phyloP scores from a whole-genome alignment of 2,329 filamentous ascomycete species.

The Fusarium mundagurra region DNA sequence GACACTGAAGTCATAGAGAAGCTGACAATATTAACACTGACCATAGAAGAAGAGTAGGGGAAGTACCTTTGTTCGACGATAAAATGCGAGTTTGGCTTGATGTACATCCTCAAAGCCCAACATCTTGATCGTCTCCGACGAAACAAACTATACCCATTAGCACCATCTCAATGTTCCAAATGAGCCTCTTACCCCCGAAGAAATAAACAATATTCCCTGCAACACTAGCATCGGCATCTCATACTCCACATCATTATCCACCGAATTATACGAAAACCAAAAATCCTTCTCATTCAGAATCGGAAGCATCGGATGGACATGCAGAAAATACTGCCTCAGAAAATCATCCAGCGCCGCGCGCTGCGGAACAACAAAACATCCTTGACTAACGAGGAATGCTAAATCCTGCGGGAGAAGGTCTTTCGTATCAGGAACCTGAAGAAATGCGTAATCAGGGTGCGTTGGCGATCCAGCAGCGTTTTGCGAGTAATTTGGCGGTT shows the following conservation, averaged over 20 bases:
- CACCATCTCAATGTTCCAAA: fast-evolving
- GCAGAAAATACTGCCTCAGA: slow-evolving; percentile 42
- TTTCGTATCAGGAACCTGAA: slow-evolving; percentile 34
- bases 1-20: slow-evolving; percentile 41
- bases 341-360: slow-evolving; percentile 41
- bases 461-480: neutral
- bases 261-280: slow-evolving; percentile 37
- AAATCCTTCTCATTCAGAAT: slow-evolving; percentile 41
- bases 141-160: slow-evolving; percentile 29
- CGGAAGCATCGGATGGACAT: slow-evolving; percentile 45
- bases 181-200: slow-evolving; percentile 21
- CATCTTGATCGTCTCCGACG: slow-evolving; percentile 26
- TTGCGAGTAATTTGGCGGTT: neutral
- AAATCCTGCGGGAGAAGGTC: slow-evolving; percentile 38
- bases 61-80: slow-evolving; percentile 34
- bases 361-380: slow-evolving; percentile 41
- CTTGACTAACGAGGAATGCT: slow-evolving; percentile 39
- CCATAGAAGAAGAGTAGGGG: neutral
- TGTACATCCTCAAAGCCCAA: slow-evolving; percentile 37
- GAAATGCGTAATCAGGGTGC: slow-evolving; percentile 37
- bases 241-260: neutral
- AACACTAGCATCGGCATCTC: slow-evolving; percentile 37
- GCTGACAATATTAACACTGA: neutral
- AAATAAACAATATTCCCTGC: slow-evolving; percentile 38
- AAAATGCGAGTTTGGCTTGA: slow-evolving; percentile 39